phyloP scores from a whole-genome alignment of 352 stramenopile species.

The Phytophthora europaea region DNA sequence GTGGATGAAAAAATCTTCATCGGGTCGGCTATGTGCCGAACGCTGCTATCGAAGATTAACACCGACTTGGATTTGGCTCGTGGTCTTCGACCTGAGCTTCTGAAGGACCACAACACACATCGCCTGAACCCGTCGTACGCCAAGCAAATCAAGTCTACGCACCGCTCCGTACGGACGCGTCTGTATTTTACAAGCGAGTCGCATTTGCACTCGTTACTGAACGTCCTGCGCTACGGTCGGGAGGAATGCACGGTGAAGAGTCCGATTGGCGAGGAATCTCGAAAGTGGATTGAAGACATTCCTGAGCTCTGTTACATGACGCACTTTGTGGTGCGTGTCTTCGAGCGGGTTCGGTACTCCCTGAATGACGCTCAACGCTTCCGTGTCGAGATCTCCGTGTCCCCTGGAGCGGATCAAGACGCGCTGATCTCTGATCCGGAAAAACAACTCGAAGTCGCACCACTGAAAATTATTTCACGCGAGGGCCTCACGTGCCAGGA shows the following conservation, averaged over 20 bases:
- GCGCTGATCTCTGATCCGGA: conserved; percentile 65
- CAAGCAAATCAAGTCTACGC: conserved; percentile 93
- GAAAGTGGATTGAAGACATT: conserved; percentile 92
- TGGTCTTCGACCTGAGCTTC: conserved; percentile 46
- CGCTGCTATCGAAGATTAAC: conserved; percentile 90
- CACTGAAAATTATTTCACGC: conserved; percentile 85
- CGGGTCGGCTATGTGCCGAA: conserved; percentile 89
- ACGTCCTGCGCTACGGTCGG: conserved; percentile 95
- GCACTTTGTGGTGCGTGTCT: conserved; percentile 99
- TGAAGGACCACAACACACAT: conserved; percentile 80
- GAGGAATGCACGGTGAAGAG: conserved; percentile 65
- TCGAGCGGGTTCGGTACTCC: conserved; percentile 92
- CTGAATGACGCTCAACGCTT: conserved; percentile 80
- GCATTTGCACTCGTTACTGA: conserved; percentile 98
- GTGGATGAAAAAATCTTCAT: conserved; percentile 90
- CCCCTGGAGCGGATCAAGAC: conserved; percentile 79
- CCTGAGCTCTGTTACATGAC: conserved; percentile 99
- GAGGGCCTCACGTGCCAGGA: conserved; percentile 87
- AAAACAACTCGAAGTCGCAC: conserved; percentile 77
- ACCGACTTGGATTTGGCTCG: conserved; percentile 88
- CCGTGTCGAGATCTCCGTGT: conserved; percentile 89
- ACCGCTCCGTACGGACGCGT: conserved; percentile 97
- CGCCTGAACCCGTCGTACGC: conserved; percentile 86
- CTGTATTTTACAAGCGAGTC: conserved; percentile 99
- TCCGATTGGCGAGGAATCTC: conserved; percentile 75